Evolutionary conservation across 192 early-diverging fungal species (phyloP).

Genomic region (Blastocladiella britannica): DNA sequence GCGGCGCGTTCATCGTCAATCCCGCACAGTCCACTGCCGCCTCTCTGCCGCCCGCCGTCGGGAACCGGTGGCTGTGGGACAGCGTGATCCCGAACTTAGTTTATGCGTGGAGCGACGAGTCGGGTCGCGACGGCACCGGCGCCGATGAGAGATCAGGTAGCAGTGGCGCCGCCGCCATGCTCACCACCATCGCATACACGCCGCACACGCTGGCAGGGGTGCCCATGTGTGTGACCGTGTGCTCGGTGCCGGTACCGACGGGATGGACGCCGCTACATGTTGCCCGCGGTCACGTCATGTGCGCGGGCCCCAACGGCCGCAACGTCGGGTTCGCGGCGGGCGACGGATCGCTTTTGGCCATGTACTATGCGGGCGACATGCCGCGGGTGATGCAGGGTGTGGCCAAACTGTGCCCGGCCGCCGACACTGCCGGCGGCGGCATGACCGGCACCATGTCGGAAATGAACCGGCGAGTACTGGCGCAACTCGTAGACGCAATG

Average conservation of each 20-base stretch:
- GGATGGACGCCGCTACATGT: not conserved
- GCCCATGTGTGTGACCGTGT: not conserved
- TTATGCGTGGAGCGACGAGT: not conserved
- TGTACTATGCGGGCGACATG: not conserved
- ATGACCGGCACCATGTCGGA: not conserved
- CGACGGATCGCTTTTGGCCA: not conserved
- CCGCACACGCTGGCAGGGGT: not conserved
- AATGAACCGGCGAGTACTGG: not conserved
- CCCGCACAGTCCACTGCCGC: no score
- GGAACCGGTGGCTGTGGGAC: no score
- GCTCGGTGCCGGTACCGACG: not conserved
- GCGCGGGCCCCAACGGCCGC: not conserved
- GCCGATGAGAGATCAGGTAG: no score
- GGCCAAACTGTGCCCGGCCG: no score
- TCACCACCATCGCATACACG: not conserved
- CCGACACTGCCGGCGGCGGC: no score
- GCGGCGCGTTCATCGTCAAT: not conserved
- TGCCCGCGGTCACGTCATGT: not conserved
- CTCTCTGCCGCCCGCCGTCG: no score
- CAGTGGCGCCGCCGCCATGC: no score
- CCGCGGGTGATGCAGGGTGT: not conserved
- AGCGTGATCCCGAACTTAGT: not conserved
- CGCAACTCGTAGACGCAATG: not conserved
- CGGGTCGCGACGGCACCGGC: no score
- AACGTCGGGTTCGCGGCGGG: not conserved